phyloP scores from a whole-genome alignment of 2,329 filamentous ascomycete species.

The Parasarocladium wereldwijsianum region DNA sequence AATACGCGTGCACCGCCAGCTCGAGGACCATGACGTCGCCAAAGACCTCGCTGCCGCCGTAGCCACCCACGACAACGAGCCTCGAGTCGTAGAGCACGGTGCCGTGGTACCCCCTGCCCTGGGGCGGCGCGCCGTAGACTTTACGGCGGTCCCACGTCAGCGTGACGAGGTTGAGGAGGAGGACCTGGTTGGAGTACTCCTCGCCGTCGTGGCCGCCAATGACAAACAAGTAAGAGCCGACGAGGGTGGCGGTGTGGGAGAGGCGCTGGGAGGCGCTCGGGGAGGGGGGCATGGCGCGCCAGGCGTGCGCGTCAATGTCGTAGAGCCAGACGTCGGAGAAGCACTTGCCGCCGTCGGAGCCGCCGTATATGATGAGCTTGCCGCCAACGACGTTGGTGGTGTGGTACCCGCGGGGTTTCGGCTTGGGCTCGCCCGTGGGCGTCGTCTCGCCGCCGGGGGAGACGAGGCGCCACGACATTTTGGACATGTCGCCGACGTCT shows the following conservation, averaged over 20 bases:
- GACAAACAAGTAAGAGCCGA: constrained; percentile 56
- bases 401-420: constrained; percentile 54
- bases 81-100: constrained; percentile 51
- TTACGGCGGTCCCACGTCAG: constrained; percentile 59
- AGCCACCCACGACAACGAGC: constrained; percentile 49
- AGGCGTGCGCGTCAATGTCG: constrained; percentile 46
- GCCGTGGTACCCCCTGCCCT: constrained; percentile 52
- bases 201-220: constrained; percentile 56
- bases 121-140: constrained; percentile 48
- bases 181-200: constrained; percentile 55
- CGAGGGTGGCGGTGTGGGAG: constrained; percentile 54
- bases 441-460: constrained; percentile 25
- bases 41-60: constrained; percentile 54
- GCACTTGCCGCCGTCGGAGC: constrained; percentile 56
- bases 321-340: constrained; percentile 64
- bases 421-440: constrained; percentile 25
- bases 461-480: constrained; percentile 55
- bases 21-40: constrained; percentile 53
- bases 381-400: constrained; percentile 59
- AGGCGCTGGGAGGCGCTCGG: constrained; percentile 48
- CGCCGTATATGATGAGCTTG: constrained; percentile 59
- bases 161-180: constrained; percentile 54
- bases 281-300: constrained; percentile 45
- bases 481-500: constrained; percentile 49
- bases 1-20: constrained; percentile 56